Base-by-base conservation (phyloP, 73 alveolate species). In the Stentor coeruleus region DNA sequence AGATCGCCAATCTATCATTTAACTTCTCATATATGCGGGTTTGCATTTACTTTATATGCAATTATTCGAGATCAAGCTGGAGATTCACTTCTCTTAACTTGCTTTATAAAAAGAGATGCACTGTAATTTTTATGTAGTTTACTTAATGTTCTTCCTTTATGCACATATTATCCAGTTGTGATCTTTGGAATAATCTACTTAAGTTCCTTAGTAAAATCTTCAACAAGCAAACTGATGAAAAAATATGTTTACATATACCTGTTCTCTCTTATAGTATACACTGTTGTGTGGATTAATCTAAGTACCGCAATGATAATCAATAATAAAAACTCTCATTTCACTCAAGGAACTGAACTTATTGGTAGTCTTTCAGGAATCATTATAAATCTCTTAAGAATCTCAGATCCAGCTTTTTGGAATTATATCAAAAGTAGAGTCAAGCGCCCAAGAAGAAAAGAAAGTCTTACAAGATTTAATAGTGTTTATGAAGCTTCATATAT, bases 401-500 rank as follows among this genome's bases (percentile, higher is more conserved):
- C 42, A 1, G 79, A 66, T 33, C 79, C 79, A 28, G 79, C 37
- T 11, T 66, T 66, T 66, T 20, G n/a, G 37, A 66, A 26, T 1
- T 66, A 66, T 33, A 66, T 66, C 20, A 66, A 66, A 66, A 26
- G 15, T 1, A 37, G 79, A 66, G n/a, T 66, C n/a, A 40, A 15
- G 14, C 37, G n/a, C 33, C 37, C 79, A 11, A 66, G 33, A 20
- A 66, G 37, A 66, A 31, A 66, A 20, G 79, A 66, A 40, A 20
- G 40, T 1, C 37, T 66, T 20, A 11, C 37, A 66, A 20, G 79
- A 66, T 28, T 26, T 66, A 28, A 26, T 40, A 66, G 79, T 66
- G 79, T 66, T 31, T 66, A 66, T 66, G 79, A 66, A 66, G n/a
- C 79, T 31, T 66, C 79, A 28, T 66, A 66, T 31, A 66, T 31